Conservation (phyloP, 805 yeast species). For the Starmerella khaoyaiensis region DNA sequence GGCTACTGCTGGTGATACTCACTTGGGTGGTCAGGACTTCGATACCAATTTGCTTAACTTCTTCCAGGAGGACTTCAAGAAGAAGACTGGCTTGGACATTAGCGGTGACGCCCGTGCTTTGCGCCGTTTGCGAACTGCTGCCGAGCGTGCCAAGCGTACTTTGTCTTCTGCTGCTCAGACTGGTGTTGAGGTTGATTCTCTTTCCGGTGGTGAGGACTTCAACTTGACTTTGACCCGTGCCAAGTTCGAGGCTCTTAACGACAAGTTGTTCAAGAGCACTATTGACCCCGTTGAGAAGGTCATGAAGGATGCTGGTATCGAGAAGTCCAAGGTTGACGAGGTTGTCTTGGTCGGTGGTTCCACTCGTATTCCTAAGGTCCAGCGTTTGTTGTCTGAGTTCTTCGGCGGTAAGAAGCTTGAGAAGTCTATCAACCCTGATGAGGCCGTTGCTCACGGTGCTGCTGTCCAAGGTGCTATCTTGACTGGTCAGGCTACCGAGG, state of each 20-base stretch:
- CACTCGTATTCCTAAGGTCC: conserved; percentile 97
- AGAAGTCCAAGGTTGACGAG: conserved; percentile 78
- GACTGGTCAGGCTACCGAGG: conserved; percentile 82
- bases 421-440: conserved; percentile 97
- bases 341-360: conserved; percentile 98
- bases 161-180: conserved; percentile 93
- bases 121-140: conserved; percentile 96
- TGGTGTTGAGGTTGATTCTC: conserved; percentile 90
- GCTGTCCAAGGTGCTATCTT: conserved; percentile 99
- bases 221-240: conserved; percentile 90
- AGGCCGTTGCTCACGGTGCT: conserved; percentile 99
- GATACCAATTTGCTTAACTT: conserved; percentile 89
- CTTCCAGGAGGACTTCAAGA: conserved; percentile 88
- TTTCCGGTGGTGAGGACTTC: conserved; percentile 93
- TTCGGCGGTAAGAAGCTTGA: conserved; percentile 94
- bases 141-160: conserved; percentile 98
- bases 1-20: conserved; percentile 99
- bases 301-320: conserved; percentile 76
- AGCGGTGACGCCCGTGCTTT: conserved; percentile 86
- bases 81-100: conserved; percentile 87
- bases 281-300: conserved; percentile 91
- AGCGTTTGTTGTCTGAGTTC: conserved; percentile 85
- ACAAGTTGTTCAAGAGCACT: conserved; percentile 84
- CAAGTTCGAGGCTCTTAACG: conserved; percentile 92
- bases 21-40: conserved; percentile 99